Evolutionary conservation across 2,329 filamentous ascomycete genomes (phyloP).

Genomic region (Ascochyta lentis): DNA sequence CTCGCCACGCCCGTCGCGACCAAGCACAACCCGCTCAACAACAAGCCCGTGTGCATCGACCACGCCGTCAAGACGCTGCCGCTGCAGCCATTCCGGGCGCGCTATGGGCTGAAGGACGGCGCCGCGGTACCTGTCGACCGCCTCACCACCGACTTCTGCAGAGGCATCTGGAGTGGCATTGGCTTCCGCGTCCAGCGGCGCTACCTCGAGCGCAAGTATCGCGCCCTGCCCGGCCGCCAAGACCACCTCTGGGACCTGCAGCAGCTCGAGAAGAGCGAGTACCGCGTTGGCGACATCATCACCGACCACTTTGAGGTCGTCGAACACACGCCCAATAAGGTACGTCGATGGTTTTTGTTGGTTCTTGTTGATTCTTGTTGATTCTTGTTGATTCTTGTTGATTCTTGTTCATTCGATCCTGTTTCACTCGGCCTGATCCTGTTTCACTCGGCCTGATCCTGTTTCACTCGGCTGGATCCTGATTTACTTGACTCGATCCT

Average conservation of each 20-base stretch:
- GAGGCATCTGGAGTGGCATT: conserved; percentile 47
- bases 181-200: conserved; percentile 47
- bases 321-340: conserved; percentile 45
- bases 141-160: conserved; percentile 48
- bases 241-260: conserved; percentile 45
- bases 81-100: conserved; percentile 38
- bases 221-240: conserved; percentile 39
- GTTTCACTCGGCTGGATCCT: too few species aligned
- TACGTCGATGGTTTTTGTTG: conserved; percentile 18
- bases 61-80: conserved; percentile 47
- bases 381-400: not conserved
- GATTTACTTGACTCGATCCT: too few species aligned
- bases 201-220: conserved; percentile 47
- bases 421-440: too few species aligned
- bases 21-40: conserved; percentile 43
- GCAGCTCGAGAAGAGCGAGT: conserved; percentile 42
- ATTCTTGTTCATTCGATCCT: too few species aligned
- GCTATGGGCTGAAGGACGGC: conserved; percentile 23
- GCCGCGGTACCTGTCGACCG: conserved; percentile 35
- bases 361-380: not conserved
- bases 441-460: too few species aligned
- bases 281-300: conserved; percentile 46
- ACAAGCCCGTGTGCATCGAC: conserved; percentile 46
- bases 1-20: conserved; percentile 29
- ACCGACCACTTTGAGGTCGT: conserved; percentile 53